Conservation (phyloP, 1,284 basidiomycete genomes). For the Rhodotorula sp. region DNA sequence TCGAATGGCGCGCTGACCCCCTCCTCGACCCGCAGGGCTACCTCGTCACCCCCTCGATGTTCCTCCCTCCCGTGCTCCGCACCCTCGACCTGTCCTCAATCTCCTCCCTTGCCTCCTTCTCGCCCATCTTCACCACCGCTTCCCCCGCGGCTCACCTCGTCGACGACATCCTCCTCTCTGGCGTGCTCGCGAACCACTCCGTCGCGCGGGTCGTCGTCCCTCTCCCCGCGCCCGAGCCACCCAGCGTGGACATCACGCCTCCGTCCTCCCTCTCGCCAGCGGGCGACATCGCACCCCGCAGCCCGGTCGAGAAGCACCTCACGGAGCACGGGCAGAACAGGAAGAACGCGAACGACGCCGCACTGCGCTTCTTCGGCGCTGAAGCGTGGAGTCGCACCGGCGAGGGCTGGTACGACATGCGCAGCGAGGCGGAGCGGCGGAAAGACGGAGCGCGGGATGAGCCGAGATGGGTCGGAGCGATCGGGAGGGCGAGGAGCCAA, state of each 20-base stretch:
- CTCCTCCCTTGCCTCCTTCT: background rate
- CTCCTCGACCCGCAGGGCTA: background rate
- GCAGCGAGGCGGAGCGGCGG: background rate
- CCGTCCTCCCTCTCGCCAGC: background rate
- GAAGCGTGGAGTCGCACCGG: background rate
- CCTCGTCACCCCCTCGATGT: constrained; percentile 4
- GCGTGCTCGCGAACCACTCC: background rate
- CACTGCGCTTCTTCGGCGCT: background rate
- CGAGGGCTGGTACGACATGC: constrained; percentile 8
- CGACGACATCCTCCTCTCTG: constrained; percentile 19
- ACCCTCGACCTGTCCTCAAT: background rate
- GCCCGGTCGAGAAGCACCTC: constrained; percentile 9
- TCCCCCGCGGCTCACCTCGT: constrained; percentile 7
- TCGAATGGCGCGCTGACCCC: no score
- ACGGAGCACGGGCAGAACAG: background rate
- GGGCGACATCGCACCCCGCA: background rate
- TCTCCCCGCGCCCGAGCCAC: constrained; percentile 5
- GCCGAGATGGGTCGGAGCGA: background rate
- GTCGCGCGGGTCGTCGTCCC: constrained; percentile 9
- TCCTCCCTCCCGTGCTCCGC: constrained; percentile 1
- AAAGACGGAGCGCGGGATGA: background rate
- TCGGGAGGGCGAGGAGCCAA: background rate
- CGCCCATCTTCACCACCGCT: background rate
- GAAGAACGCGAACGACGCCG: constrained; percentile 3
- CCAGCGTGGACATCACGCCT: constrained; percentile 12